Conservation (phyloP, 1,139 yeast species). For the Pichia sp. region DNA sequence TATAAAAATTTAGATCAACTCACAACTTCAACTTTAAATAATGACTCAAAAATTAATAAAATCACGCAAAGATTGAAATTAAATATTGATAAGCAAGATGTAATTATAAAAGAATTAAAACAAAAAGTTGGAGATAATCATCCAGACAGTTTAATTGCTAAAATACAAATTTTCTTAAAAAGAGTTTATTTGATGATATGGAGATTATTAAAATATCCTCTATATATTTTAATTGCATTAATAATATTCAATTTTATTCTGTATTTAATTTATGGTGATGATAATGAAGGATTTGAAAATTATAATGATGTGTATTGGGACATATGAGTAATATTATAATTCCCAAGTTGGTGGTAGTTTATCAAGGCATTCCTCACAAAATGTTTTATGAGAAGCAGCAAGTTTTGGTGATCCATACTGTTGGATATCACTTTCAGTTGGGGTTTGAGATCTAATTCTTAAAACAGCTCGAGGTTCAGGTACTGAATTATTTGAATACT, state of each 20-base stretch:
- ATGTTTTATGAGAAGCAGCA: conserved; percentile 14
- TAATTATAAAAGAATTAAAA: conserved; percentile 18
- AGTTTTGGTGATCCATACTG: conserved; percentile 14
- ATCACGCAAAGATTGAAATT: conserved; percentile 8
- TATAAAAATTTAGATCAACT: conserved; percentile 15
- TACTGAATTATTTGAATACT: not conserved
- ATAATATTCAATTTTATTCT: not conserved
- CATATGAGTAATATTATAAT: conserved; percentile 10
- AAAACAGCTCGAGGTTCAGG: not conserved
- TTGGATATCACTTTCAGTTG: conserved; percentile 6
- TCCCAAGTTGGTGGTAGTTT: conserved; percentile 26
- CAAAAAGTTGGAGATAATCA: conserved; percentile 12
- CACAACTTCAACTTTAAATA: conserved; percentile 1
- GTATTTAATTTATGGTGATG: conserved; percentile 8
- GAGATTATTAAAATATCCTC: conserved; percentile 1
- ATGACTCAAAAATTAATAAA: not conserved
- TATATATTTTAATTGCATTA: not conserved
- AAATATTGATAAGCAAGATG: conserved; percentile 19
- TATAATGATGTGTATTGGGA: conserved; percentile 1
- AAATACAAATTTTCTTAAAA: not conserved
- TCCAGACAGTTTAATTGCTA: conserved; percentile 1
- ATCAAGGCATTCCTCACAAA: conserved; percentile 26
- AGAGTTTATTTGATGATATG: not conserved
- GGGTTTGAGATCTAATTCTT: not conserved
- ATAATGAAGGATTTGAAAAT: not conserved